A percentile compares a stretch with the other conserved stretches of the same genome.
Conservation (phyloP, 768 basidiomycete genomes). For the Boletus pseudo-olivaceus region DNA sequence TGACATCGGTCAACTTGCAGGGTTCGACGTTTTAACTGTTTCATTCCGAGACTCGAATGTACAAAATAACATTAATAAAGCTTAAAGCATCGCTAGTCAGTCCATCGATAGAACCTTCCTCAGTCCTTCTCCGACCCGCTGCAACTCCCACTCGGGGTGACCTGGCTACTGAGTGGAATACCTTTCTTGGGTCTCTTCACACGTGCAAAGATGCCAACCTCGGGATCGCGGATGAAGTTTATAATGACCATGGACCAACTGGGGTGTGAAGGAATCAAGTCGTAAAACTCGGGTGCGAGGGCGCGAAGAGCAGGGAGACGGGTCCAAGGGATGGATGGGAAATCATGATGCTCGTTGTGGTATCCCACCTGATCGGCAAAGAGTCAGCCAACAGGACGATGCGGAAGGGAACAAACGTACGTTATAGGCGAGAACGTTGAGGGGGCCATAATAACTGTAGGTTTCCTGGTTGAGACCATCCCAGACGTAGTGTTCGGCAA, state of each 20-base stretch:
- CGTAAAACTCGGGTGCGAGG: constrained; percentile 91
- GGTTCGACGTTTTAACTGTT: background rate
- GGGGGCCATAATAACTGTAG: constrained; percentile 91
- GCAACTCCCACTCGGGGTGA: constrained; percentile 9
- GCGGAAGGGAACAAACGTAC: constrained; percentile 42
- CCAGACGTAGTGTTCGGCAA: constrained; percentile 96
- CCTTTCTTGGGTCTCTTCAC: constrained; percentile 67
- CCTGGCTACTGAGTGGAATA: constrained; percentile 15
- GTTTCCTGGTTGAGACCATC: constrained; percentile 93
- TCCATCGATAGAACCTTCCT: constrained; percentile 4
- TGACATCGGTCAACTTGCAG: background rate
- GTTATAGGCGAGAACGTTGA: constrained; percentile 92
- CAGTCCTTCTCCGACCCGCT: constrained; percentile 15
- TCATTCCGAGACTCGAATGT: constrained; percentile 10
- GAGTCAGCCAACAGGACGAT: background rate
- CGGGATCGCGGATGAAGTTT: constrained; percentile 88
- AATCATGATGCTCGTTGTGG: constrained; percentile 99
- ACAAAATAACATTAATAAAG: constrained; percentile 15
- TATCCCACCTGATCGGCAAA: constrained; percentile 73
- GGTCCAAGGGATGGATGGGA: constrained; percentile 96
- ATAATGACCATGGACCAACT: constrained; percentile 94
- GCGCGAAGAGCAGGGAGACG: constrained; percentile 77
- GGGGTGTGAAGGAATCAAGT: constrained; percentile 78
- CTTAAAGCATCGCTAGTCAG: background rate
- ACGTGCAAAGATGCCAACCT: constrained; percentile 85